Evolutionary conservation across 1,284 basidiomycete species (phyloP).

Genomic region (Amylostereum chailletii): DNA sequence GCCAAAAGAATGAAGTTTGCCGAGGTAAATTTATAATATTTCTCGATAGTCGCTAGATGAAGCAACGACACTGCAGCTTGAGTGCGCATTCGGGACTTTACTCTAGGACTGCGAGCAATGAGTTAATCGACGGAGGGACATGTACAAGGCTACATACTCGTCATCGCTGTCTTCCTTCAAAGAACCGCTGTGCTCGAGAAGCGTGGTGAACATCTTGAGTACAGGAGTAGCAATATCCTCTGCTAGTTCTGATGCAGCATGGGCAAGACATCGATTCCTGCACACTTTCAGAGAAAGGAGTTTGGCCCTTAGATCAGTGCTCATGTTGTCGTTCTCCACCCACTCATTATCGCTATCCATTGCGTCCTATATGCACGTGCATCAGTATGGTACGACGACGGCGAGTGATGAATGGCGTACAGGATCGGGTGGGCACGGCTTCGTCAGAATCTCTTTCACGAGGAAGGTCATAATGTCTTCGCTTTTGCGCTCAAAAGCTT

Average conservation of each 20-base stretch:
- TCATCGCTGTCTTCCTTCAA: constrained; percentile 52
- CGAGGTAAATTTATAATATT: constrained; percentile 53
- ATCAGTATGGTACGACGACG: constrained; percentile 1
- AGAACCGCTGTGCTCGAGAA: constrained; percentile 62
- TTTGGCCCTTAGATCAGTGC: constrained; percentile 54
- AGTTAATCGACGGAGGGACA: background rate
- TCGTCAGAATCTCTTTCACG: constrained; percentile 66
- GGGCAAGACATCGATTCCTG: constrained; percentile 69
- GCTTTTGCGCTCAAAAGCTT: constrained; percentile 71
- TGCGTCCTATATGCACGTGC: constrained; percentile 19
- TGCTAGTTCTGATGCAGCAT: constrained; percentile 50
- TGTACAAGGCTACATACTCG: constrained; percentile 39
- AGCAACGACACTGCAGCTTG: constrained; percentile 78
- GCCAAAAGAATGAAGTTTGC: constrained; percentile 66
- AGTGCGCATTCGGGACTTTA: constrained; percentile 67
- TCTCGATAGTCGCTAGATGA: constrained; percentile 63
- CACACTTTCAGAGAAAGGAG: constrained; percentile 71
- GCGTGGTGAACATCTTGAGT: constrained; percentile 62
- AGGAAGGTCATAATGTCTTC: constrained; percentile 68
- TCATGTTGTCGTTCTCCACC: constrained; percentile 58
- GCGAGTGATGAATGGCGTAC: constrained; percentile 25
- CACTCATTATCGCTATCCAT: constrained; percentile 68
- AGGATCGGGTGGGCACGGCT: constrained; percentile 35
- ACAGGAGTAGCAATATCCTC: constrained; percentile 64
- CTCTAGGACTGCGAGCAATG: constrained; percentile 34